Conservation (phyloP, 257 asterid species). For the Ocimum tenuiflorum region DNA sequence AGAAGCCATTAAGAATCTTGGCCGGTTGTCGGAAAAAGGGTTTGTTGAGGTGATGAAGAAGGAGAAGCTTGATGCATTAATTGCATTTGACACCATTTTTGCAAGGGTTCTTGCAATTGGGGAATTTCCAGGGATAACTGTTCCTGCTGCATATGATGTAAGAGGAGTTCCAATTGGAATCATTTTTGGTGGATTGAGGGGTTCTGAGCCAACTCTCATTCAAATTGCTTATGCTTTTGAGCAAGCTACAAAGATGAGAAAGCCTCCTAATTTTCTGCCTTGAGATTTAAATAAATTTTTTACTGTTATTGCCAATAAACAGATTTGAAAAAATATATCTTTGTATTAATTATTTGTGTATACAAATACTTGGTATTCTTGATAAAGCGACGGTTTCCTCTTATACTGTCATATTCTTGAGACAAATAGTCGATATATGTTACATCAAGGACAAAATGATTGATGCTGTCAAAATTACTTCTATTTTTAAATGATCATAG, state of each 20-base stretch:
- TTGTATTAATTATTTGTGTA: too few species aligned
- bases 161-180: constrained; percentile 64
- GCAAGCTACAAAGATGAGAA: constrained; percentile 34
- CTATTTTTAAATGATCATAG: too few species aligned
- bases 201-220: constrained; percentile 47
- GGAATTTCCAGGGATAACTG: constrained; percentile 52
- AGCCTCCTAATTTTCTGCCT: neutral
- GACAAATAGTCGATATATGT: too few species aligned
- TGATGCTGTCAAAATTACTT: too few species aligned
- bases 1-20: constrained; percentile 27
- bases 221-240: constrained; percentile 56
- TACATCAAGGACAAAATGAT: too few species aligned
- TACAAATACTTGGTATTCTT: too few species aligned
- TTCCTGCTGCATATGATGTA: constrained; percentile 57
- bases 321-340: too few species aligned
- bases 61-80: constrained; percentile 47
- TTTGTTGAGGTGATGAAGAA: constrained; percentile 48
- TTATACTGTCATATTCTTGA: too few species aligned
- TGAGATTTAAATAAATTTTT: neutral
- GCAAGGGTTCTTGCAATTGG: constrained; percentile 48
- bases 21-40: constrained; percentile 32
- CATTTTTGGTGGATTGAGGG: constrained; percentile 57
- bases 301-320: neutral
- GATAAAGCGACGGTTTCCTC: too few species aligned
- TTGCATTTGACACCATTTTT: constrained; percentile 38